Evolutionary conservation across 192 early-diverging fungal species (phyloP).

Genomic region (Linnemannia elongata): DNA sequence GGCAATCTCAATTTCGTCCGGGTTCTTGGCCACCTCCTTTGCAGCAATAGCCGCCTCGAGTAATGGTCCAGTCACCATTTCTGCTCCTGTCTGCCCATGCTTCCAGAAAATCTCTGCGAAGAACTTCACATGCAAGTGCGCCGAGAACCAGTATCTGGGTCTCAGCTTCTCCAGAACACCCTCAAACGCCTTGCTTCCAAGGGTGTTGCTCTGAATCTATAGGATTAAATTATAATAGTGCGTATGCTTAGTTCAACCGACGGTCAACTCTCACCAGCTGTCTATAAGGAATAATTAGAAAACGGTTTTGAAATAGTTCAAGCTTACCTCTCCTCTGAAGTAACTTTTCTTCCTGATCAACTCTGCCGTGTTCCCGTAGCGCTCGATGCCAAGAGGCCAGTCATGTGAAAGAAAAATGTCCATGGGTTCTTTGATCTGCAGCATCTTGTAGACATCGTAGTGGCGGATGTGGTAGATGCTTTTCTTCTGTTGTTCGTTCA

Average conservation of each 20-base stretch:
- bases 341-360: slow-evolving; percentile 81
- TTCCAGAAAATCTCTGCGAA: slow-evolving; percentile 75
- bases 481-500: slow-evolving; percentile 69
- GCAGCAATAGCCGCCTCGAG: background rate
- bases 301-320: background rate
- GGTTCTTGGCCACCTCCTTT: slow-evolving; percentile 25
- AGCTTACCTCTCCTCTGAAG: slow-evolving; percentile 78
- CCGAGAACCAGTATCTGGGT: slow-evolving; percentile 94
- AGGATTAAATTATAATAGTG: background rate
- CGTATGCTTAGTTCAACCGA: background rate
- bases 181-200: slow-evolving; percentile 85
- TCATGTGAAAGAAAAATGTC: slow-evolving; percentile 97
- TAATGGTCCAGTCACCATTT: slow-evolving; percentile 27
- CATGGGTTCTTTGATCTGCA: slow-evolving; percentile 78
- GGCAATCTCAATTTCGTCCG: slow-evolving; percentile 59
- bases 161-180: slow-evolving; percentile 79
- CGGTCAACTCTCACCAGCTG: background rate
- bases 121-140: slow-evolving; percentile 95
- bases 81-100: slow-evolving; percentile 52
- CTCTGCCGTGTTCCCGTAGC: slow-evolving; percentile 75
- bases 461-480: slow-evolving; percentile 90
- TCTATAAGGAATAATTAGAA: background rate
- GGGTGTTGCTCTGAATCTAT: slow-evolving; percentile 74
- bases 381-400: slow-evolving; percentile 92
- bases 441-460: slow-evolving; percentile 85